These are phyloP conservation scores for Alternaria triticina DNA, from an alignment of 2,329 filamentous ascomycete genomes.

Conservation along the genomic window DNA sequence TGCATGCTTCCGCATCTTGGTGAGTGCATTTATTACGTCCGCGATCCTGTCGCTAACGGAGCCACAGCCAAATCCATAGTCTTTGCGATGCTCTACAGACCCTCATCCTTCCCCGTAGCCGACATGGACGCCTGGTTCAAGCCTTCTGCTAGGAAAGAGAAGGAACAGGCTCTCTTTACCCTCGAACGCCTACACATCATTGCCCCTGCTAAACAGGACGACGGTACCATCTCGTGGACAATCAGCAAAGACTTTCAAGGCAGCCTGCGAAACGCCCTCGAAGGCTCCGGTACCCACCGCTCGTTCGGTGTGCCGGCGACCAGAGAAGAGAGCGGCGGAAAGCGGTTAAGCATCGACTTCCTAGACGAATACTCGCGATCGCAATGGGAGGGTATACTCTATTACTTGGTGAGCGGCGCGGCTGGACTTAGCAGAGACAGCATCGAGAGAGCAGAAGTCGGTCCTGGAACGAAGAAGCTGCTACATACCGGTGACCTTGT, in stretches of 20 bases:
- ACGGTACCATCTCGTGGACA: slow-evolving; percentile 73
- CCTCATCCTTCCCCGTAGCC: slow-evolving; percentile 75
- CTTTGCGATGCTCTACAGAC: slow-evolving; percentile 93
- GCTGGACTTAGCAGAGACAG: slow-evolving; percentile 47
- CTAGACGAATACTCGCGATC: slow-evolving; percentile 84
- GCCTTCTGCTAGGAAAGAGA: slow-evolving; percentile 72
- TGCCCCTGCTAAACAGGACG: slow-evolving; percentile 59
- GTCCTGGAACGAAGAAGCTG: slow-evolving; percentile 77
- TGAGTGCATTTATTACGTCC: slow-evolving; percentile 47
- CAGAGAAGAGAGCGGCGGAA: slow-evolving; percentile 64
- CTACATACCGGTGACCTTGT: slow-evolving; percentile 83
- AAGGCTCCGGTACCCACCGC: slow-evolving; percentile 81
- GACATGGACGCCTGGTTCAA: slow-evolving; percentile 89
- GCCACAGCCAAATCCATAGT: slow-evolving; percentile 86
- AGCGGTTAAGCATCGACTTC: slow-evolving; percentile 71
- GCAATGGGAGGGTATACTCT: slow-evolving; percentile 95
- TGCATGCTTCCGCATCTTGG: slow-evolving; percentile 94
- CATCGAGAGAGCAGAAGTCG: slow-evolving; percentile 58
- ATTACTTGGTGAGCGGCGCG: slow-evolving; percentile 88
- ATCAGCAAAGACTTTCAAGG: slow-evolving; percentile 82
- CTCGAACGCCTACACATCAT: slow-evolving; percentile 88
- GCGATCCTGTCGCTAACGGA: not conserved
- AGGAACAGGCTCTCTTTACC: slow-evolving; percentile 82
- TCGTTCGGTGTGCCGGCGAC: slow-evolving; percentile 89
- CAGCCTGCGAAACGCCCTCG: slow-evolving; percentile 84